These are phyloP conservation scores for Aspergillus nidulans DNA, from an alignment of 495 filamentous ascomycete genomes.

Conservation along the genomic window DNA sequence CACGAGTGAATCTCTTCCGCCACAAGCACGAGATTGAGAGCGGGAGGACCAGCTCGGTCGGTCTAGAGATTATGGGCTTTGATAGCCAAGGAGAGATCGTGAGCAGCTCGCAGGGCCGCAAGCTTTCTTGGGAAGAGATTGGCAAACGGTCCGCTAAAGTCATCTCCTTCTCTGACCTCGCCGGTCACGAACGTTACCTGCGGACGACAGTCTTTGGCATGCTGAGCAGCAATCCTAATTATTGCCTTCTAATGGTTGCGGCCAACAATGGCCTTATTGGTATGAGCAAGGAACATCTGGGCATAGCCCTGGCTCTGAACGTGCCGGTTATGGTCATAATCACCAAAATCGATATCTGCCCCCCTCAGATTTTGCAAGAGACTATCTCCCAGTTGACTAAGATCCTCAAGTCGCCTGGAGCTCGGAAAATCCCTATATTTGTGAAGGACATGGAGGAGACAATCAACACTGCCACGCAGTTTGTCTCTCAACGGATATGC, in stretches of 20 bases:
- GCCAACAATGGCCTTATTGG: constrained; percentile 96
- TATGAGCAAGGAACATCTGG: constrained; percentile 97
- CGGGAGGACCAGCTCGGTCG: constrained; percentile 90
- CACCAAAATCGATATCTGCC: constrained; percentile 98
- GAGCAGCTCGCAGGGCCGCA: constrained; percentile 74
- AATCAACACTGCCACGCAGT: constrained; percentile 92
- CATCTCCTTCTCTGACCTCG: constrained; percentile 93
- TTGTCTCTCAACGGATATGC: constrained; percentile 91
- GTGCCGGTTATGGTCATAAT: constrained; percentile 98
- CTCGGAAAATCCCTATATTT: constrained; percentile 95
- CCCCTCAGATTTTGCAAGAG: constrained; percentile 89
- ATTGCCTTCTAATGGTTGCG: constrained; percentile 96
- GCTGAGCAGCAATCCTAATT: constrained; percentile 91
- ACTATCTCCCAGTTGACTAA: constrained; percentile 88
- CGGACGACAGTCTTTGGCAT: constrained; percentile 96
- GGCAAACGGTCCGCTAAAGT: constrained; percentile 92
- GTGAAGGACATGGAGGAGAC: constrained; percentile 88
- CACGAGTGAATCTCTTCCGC: constrained; percentile 92
- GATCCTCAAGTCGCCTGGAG: constrained; percentile 90
- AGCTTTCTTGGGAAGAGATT: constrained; percentile 96
- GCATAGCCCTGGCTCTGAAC: constrained; percentile 90
- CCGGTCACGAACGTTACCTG: constrained; percentile 92
- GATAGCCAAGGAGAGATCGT: constrained; percentile 85
- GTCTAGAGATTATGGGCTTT: constrained; percentile 99
- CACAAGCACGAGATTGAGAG: constrained; percentile 98